Evolutionary conservation across 176 grass and related monocot genomes (phyloP), one percentile per base, ranked within the genome.

Genomic region (Raddia guianensis): DNA sequence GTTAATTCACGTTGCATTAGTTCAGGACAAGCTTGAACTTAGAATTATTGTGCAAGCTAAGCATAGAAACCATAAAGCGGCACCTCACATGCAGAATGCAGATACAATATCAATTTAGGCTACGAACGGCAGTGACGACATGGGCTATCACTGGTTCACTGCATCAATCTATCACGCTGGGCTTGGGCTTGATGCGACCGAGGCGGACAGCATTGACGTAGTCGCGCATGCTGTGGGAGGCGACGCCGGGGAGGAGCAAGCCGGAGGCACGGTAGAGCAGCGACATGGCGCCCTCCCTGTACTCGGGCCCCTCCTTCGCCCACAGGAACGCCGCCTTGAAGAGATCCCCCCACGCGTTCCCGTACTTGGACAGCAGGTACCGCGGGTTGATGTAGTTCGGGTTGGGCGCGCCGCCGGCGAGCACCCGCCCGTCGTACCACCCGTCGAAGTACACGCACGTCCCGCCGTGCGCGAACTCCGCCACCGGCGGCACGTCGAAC

Each of bases 151-250:
- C 9, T n/a, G n/a, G n/a, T n/a, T n/a, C n/a, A n/a, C n/a, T n/a
- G n/a, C n/a, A n/a, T n/a, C n/a, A n/a, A n/a, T n/a, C n/a, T n/a
- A n/a, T 27, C 27, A 27, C 9, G 27, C 19, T 57, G 81, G 81
- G 32, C 74, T 90, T 86, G 3, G 59, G 9, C 0, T 16, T 19
- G 2, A 80, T 12, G 5, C 48, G 80, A 5, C 86, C 68, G 3
- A 98, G 92, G 62, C 92, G 88, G 8, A 66, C 54, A 60, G 80
- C 55, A 8, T 98, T 94, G 34, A 98, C 77, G 33, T 92, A 98
- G 46, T 94, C 92, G 4, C 85, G 75, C 0, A 88, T 90, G 76
- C 89, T 94, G 74, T 94, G 95, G 32, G 86, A 93, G 0, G 90
- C 90, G 11, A 94, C 5, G 2, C 95, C 95, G 0, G 95, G 95